These are phyloP conservation scores for Eucalyptus decipiens DNA, from an alignment of 345 rosid genomes.

Conservation along the genomic window DNA sequence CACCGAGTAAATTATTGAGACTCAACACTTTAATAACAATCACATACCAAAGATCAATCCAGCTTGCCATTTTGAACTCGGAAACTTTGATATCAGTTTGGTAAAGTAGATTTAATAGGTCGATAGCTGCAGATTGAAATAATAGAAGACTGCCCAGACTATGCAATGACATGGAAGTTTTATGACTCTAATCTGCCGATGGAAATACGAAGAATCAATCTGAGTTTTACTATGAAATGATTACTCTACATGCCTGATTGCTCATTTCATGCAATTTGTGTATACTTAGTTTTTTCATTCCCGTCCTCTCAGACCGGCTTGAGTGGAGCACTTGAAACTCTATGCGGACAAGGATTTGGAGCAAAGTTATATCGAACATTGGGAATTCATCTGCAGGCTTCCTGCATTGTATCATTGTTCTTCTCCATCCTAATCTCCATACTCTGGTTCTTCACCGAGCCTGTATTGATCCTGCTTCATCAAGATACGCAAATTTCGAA, in stretches of 20 bases:
- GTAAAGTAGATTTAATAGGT: neutral
- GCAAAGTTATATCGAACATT: constrained; percentile 49
- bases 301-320: constrained; percentile 28
- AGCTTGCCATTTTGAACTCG: neutral
- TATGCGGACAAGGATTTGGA: constrained; percentile 88
- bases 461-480: constrained; percentile 29
- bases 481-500: constrained; percentile 49
- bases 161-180: neutral
- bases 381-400: constrained; percentile 67
- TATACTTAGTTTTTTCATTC: neutral
- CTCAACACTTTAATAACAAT: neutral
- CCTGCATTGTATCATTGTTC: constrained; percentile 46
- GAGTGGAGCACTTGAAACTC: constrained; percentile 81
- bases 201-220: neutral
- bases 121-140: neutral
- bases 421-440: constrained; percentile 42
- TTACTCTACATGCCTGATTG: neutral
- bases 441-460: constrained; percentile 61
- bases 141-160: neutral
- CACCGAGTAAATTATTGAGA: neutral
- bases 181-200: neutral
- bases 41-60: neutral
- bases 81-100: neutral
- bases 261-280: neutral
- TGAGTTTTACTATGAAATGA: neutral